Evolutionary conservation across 176 grass and related monocot species (phyloP), one percentile per base, ranked within the genome.

Genomic region (Secale cereale): DNA sequence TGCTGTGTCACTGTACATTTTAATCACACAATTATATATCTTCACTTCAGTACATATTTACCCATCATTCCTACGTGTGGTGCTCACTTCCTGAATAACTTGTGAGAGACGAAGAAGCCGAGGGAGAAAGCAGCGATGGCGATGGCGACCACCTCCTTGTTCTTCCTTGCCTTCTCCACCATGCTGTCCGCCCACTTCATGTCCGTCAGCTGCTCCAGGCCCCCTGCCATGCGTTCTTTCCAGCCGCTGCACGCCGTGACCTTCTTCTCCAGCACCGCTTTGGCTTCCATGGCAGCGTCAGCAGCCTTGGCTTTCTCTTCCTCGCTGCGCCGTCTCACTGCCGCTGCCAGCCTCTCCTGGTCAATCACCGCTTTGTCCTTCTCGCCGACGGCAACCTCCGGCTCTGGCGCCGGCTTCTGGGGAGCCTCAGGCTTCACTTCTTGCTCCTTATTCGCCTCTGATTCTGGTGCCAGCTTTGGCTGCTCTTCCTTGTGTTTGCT

Each of bases 101-200:
- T 89, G 6, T 73, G 37, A 32, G 87, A 79, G 25, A 88, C 36
- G 60, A 85, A 48, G 60, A 89, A 40, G 28, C 82, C 87, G 22
- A 89, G 13, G 0, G 87, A 89, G 87, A 89, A 81, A 48, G 77
- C 82, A 33, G 77, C 87, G 61, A 50, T 7, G 45, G 70, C 69
- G 10, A 5, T 29, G 22, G 61, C 74, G 27, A 94, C 85, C 27
- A 89, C 72, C 30, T 86, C 81, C 78, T 35, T 89, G 87, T 89
- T 85, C 35, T 36, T 85, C 82, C 37, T 85, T 11, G 74, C 82
- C 36, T n/a, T 50, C 10, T 89, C 70, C 36, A 81, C 22, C 22
- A 81, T 7, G 1, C n/a, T 70, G 8, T 89, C 77, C 14, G 69
- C 87, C 87, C 87, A 89, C 37, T 81, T 65, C 36, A 78, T 43